Conservation (phyloP, 2,329 filamentous ascomycete species). For the Clonostachys rosea region DNA sequence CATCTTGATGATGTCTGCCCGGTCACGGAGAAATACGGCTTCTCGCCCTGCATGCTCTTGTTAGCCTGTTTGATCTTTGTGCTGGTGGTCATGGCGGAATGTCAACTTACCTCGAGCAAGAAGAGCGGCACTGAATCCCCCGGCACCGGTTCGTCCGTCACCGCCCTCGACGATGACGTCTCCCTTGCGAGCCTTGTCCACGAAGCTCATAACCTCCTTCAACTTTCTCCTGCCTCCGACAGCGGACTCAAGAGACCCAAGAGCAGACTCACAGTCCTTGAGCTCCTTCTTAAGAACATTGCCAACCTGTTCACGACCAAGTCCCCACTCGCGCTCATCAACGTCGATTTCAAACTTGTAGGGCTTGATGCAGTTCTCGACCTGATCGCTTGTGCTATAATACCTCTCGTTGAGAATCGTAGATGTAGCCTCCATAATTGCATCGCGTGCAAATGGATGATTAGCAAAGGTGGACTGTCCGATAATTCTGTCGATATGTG, state of each 20-base stretch:
- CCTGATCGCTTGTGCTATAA: slow-evolving; percentile 95
- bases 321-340: slow-evolving; percentile 82
- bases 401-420: slow-evolving; percentile 90
- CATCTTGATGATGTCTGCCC: slow-evolving; percentile 86
- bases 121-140: slow-evolving; percentile 86
- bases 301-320: slow-evolving; percentile 78
- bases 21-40: slow-evolving; percentile 89
- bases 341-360: slow-evolving; percentile 98
- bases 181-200: slow-evolving; percentile 84
- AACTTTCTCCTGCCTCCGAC: slow-evolving; percentile 83
- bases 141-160: slow-evolving; percentile 77
- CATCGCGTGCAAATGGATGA: slow-evolving; percentile 87
- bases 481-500: slow-evolving; percentile 76
- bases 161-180: slow-evolving; percentile 75
- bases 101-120: slow-evolving; percentile 67
- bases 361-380: slow-evolving; percentile 98
- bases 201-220: slow-evolving; percentile 83
- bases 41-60: slow-evolving; percentile 63
- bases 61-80: too few relatives aligned
- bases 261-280: slow-evolving; percentile 73
- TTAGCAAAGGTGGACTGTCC: slow-evolving; percentile 77
- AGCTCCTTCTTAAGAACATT: slow-evolving; percentile 84
- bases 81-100: too few relatives aligned
- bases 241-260: slow-evolving; percentile 68
- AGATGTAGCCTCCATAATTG: slow-evolving; percentile 87